These are phyloP conservation scores for Trametes polyzona DNA, from an alignment of 1,284 basidiomycete genomes.

Conservation along the genomic window DNA sequence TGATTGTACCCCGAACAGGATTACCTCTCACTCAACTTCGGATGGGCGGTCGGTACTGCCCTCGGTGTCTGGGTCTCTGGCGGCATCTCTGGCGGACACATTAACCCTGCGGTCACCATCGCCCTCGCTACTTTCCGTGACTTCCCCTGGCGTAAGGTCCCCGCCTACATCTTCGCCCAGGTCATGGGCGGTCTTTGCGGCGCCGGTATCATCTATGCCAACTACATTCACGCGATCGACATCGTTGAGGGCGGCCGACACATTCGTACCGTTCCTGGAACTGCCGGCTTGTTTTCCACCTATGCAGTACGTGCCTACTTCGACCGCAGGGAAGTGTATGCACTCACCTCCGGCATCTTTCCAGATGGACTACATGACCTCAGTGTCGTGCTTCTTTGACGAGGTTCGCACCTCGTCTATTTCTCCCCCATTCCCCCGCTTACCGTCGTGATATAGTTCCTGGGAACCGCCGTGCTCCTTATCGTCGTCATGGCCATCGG, in stretches of 20 bases:
- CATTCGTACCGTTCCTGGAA: conserved; percentile 65
- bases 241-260: conserved; percentile 64
- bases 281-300: conserved; percentile 73
- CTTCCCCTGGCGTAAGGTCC: conserved; percentile 83
- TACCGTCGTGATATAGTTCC: conserved; percentile 42
- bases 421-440: conserved; percentile 12
- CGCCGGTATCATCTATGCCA: conserved; percentile 70
- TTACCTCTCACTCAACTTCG: conserved; percentile 62
- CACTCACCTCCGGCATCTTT: not conserved
- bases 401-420: conserved; percentile 41
- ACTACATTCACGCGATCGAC: conserved; percentile 79
- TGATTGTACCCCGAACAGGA: conserved; percentile 42
- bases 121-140: conserved; percentile 68
- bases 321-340: not conserved
- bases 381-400: conserved; percentile 62
- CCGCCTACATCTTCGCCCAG: conserved; percentile 73
- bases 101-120: conserved; percentile 81
- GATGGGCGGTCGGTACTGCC: conserved; percentile 69
- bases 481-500: conserved; percentile 46
- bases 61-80: conserved; percentile 71
- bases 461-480: conserved; percentile 62
- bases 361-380: conserved; percentile 61
- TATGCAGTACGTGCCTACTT: conserved; percentile 59
- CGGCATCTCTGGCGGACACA: conserved; percentile 76
- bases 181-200: conserved; percentile 72